phyloP scores from a whole-genome alignment of 768 basidiomycete genomes.

The Agaricus subrufescens region DNA sequence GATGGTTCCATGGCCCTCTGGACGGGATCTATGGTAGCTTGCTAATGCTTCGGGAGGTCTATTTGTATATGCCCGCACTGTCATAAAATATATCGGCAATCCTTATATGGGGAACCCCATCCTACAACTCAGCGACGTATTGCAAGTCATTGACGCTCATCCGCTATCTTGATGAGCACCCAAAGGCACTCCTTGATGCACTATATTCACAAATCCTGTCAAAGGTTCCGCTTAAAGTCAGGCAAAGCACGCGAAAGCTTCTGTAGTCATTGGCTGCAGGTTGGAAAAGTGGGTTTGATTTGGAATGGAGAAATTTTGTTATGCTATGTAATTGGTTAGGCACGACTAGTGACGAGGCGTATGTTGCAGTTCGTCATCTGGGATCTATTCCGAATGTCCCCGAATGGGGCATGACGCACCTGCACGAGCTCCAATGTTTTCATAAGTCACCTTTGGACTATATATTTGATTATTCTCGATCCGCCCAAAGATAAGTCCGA shows the following conservation, averaged over 20 bases:
- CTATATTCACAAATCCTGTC: background rate
- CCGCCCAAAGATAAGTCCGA: too few species aligned
- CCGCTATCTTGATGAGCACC: background rate
- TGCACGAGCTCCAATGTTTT: too few species aligned
- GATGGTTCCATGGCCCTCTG: background rate
- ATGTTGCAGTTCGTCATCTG: background rate
- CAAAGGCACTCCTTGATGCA: slow-evolving; percentile 5
- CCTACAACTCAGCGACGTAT: background rate
- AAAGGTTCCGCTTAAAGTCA: background rate
- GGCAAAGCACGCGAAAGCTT: background rate
- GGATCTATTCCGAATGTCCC: background rate
- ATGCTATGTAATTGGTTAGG: background rate
- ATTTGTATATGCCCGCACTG: background rate
- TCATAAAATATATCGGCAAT: background rate
- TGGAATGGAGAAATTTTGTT: too few species aligned
- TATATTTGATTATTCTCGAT: background rate
- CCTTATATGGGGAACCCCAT: background rate
- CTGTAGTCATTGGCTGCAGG: background rate
- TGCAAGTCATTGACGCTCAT: background rate
- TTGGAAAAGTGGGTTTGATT: background rate
- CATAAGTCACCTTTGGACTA: too few species aligned
- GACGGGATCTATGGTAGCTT: background rate
- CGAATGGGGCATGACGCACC: background rate
- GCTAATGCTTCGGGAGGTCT: background rate
- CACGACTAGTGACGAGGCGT: background rate